Base-by-base conservation (phyloP, 352 stramenopile species). In the Phytophthora cryptogea region DNA sequence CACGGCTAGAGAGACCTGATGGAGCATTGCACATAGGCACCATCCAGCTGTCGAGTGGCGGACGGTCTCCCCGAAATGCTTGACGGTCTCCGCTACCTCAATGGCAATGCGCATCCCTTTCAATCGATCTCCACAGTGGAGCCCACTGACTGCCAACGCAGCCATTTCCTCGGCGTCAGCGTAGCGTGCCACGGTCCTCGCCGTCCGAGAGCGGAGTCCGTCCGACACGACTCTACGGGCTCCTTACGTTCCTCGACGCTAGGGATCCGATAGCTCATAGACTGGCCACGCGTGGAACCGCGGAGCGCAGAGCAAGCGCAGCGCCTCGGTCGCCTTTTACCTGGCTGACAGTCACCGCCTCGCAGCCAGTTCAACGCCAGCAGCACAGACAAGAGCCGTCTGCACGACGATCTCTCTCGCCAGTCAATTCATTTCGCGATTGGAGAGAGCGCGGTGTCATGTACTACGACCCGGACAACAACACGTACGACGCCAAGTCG, bases 401-500 rank as follows among this genome's bases (percentile, higher is more conserved):
- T 40, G 35, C 4, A 7, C 11, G 35, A 14, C 36, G 13, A 4
- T 8, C 20, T 23, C 20, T 23, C 20, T 23, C 20, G 20, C 20
- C 20, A 8, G 14, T 26, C 35, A 39, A 16, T n/a, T 57, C 63
- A 70, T 66, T 66, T 66, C 56, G 16, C 30, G 36, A 70, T 66
- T 51, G 32, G 44, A 59, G 40, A 33, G 52, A 43, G 9, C 41
- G 28, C 32, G 27, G 47, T 23, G 36, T 59, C 40, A 69, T 58
- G 49, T 68, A 44, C 51, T 68, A 44, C 51, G 61, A 63, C 40
- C n/a, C 48, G 20, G 46, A 61, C 31, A 46, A 66, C 31, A 17
- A 52, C 30, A 45, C 45, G 40, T 62, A 59, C 64, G 55, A 70
- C 45, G 32, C 60, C 33, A 79, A 76, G 49, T 49, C 52, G 16